Conservation (phyloP, 805 yeast species). For the Priceomyces carsonii region DNA sequence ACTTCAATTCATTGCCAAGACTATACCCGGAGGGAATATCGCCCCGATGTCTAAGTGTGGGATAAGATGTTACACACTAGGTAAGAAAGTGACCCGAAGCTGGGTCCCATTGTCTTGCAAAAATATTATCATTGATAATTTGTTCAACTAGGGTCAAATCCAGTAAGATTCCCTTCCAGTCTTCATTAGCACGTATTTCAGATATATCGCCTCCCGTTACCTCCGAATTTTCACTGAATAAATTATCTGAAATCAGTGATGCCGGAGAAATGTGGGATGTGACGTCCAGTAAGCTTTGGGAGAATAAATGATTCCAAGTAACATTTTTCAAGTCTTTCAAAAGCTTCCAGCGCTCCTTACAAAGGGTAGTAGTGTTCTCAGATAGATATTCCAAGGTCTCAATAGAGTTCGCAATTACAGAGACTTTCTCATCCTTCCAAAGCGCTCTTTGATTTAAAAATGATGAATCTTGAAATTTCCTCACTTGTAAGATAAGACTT, state of each 20-base stretch:
- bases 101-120: neutral
- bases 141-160: slow-evolving; percentile 1
- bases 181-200: neutral
- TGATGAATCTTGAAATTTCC: slow-evolving; percentile 4
- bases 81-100: neutral
- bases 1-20: too few relatives aligned
- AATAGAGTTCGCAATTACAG: slow-evolving; percentile 13
- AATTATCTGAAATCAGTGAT: too few relatives aligned
- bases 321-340: slow-evolving; percentile 17
- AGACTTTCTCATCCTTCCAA: slow-evolving; percentile 11
- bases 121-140: neutral
- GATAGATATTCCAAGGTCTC: slow-evolving; percentile 20
- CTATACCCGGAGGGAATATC: too few relatives aligned
- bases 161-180: slow-evolving; percentile 1
- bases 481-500: slow-evolving; percentile 7
- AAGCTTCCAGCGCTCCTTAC: slow-evolving; percentile 24
- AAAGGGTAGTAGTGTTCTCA: slow-evolving; percentile 21
- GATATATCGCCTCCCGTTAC: too few relatives aligned
- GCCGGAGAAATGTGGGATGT: too few relatives aligned
- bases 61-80: too few relatives aligned
- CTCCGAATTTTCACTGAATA: neutral
- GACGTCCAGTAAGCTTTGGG: neutral
- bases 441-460: slow-evolving; percentile 2
- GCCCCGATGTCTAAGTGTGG: too few relatives aligned
- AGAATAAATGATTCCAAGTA: slow-evolving; percentile 18